Percentiles rank a stretch among this genome's conserved stretches.
phyloP scores from a whole-genome alignment of 1,284 basidiomycete genomes.

The Fomes fomentarius region DNA sequence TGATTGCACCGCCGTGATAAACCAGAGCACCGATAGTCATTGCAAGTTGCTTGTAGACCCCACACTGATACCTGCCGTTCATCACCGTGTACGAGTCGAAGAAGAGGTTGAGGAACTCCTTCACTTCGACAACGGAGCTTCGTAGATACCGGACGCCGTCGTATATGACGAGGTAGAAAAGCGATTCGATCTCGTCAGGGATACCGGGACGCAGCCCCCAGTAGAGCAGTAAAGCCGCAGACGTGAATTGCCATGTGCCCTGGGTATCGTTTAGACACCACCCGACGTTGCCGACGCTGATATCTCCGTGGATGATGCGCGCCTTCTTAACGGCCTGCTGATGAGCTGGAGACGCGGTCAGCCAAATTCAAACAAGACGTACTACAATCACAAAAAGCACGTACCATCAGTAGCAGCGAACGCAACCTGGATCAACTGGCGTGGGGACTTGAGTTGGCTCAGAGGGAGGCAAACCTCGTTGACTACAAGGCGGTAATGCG shows the following conservation, averaged over 20 bases:
- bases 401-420: not conserved
- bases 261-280: not conserved
- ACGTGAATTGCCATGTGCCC: constrained; percentile 20
- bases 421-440: not conserved
- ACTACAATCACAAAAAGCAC: not conserved
- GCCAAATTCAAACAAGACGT: too few species aligned
- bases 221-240: not conserved
- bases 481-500: not conserved
- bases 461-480: not conserved
- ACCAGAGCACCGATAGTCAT: too few species aligned
- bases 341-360: not conserved
- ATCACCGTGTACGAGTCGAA: too few species aligned
- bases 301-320: constrained; percentile 9
- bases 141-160: constrained; percentile 6
- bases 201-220: not conserved
- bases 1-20: too few species aligned
- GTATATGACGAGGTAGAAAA: constrained; percentile 14
- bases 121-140: too few species aligned
- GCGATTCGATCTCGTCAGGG: constrained; percentile 15
- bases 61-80: too few species aligned
- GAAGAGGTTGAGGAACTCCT: too few species aligned
- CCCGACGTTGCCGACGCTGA: constrained; percentile 10
- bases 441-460: not conserved
- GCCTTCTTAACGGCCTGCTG: not conserved
- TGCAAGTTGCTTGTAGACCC: too few species aligned